Conservation (phyloP, 352 stramenopile species). For the Globisporangium spiculum region DNA sequence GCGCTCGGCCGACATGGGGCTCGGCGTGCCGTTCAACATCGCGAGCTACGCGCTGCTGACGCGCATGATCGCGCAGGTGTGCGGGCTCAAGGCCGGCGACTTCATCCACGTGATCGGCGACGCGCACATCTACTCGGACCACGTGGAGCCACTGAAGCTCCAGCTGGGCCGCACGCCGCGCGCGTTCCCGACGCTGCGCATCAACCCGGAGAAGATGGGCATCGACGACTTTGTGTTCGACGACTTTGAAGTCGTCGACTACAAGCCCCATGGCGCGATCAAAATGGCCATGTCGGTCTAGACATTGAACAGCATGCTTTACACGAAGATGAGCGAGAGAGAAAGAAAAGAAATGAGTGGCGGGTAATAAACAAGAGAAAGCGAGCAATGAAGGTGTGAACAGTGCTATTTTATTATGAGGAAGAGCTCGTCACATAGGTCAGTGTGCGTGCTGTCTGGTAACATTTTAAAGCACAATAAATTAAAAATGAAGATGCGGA, state of each 20-base stretch:
- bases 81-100: constrained; percentile 91
- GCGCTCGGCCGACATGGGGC: constrained; percentile 98
- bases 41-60: constrained; percentile 98
- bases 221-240: constrained; percentile 96
- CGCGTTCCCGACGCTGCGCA: constrained; percentile 93
- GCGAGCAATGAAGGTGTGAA: background rate
- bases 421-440: too few relatives aligned
- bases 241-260: constrained; percentile 96
- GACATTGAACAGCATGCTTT: background rate
- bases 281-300: constrained; percentile 99
- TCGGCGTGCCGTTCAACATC: constrained; percentile 99
- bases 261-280: constrained; percentile 96
- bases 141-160: constrained; percentile 96
- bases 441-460: background rate
- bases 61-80: constrained; percentile 95
- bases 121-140: constrained; percentile 99
- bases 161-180: constrained; percentile 93
- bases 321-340: background rate
- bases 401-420: background rate
- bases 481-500: background rate
- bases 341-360: background rate
- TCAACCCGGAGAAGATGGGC: constrained; percentile 84
- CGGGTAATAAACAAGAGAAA: background rate
- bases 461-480: background rate
- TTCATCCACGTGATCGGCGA: constrained; percentile 99